Conservation (phyloP, 805 yeast species). For the Yarrowia phangngaensis region DNA sequence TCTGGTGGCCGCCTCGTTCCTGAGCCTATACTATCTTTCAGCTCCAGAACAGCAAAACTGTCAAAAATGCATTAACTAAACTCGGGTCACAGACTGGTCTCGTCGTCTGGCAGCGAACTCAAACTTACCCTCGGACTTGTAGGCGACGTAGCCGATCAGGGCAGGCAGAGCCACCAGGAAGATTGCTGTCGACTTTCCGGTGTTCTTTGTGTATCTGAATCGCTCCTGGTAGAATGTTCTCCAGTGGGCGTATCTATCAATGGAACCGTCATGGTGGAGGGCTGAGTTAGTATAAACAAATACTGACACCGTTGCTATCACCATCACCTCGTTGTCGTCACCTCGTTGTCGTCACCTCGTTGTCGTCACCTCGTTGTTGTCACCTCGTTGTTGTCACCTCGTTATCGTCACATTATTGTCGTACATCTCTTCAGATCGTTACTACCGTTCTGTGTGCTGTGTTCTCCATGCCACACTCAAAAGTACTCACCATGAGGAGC, state of each 20-base stretch:
- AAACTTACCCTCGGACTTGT: constrained; percentile 29
- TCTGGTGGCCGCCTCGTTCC: too few relatives aligned
- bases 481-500: constrained; percentile 21
- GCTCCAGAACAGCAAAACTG: not conserved
- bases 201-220: constrained; percentile 29
- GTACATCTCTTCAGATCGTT: too few relatives aligned
- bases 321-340: too few relatives aligned
- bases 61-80: constrained; percentile 10
- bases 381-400: too few relatives aligned
- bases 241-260: constrained; percentile 39
- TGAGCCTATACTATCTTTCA: too few relatives aligned
- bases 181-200: constrained; percentile 18
- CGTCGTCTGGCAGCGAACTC: constrained; percentile 33
- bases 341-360: too few relatives aligned
- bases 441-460: too few relatives aligned
- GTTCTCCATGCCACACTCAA: too few relatives aligned
- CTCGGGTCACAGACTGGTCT: constrained; percentile 30
- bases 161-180: constrained; percentile 34
- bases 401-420: too few relatives aligned
- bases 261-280: constrained; percentile 38
- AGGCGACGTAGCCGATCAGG: constrained; percentile 38
- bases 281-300: constrained; percentile 28
- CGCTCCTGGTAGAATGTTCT: constrained; percentile 36
- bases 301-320: too few relatives aligned
- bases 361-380: too few relatives aligned